Evolutionary conservation across 2,329 filamentous ascomycete species (phyloP).

Genomic region (Cytospora paraplurivora): DNA sequence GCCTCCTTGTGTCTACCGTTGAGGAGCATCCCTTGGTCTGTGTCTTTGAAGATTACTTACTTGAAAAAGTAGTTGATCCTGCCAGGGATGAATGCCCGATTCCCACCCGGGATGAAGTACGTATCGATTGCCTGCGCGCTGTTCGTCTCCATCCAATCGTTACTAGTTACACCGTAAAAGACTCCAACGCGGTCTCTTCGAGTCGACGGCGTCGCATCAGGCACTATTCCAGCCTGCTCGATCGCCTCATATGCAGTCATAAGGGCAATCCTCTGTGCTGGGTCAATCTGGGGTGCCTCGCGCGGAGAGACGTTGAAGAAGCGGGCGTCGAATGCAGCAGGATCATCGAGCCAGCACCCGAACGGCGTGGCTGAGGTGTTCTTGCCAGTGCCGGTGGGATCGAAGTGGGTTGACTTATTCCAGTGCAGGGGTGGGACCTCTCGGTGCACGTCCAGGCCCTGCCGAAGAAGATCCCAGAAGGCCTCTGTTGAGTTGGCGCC

Average conservation of each 20-base stretch:
- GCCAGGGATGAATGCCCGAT: conserved; percentile 36
- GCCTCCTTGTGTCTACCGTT: too few relatives aligned
- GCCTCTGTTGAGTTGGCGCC: conserved; percentile 65
- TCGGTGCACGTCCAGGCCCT: conserved; percentile 73
- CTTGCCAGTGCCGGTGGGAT: conserved; percentile 69
- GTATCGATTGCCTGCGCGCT: conserved; percentile 41
- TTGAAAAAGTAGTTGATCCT: conserved; percentile 45
- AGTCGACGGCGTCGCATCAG: conserved; percentile 30
- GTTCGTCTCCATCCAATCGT: conserved; percentile 59
- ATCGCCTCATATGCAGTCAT: conserved; percentile 26
- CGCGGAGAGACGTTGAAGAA: conserved; percentile 29
- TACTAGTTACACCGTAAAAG: conserved; percentile 66
- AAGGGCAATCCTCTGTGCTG: conserved; percentile 19
- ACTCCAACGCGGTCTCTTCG: conserved; percentile 57
- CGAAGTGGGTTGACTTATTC: conserved; percentile 69
- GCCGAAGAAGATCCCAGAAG: conserved; percentile 74
- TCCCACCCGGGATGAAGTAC: conserved; percentile 36
- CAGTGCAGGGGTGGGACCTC: conserved; percentile 70
- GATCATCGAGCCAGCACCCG: conserved; percentile 18
- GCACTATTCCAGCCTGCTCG: conserved; percentile 49
- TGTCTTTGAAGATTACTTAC: conserved; percentile 38
- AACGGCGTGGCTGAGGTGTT: conserved; percentile 73
- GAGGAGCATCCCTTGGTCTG: too few relatives aligned
- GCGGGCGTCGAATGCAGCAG: conserved; percentile 24
- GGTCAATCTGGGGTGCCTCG: conserved; percentile 26